phyloP scores from a whole-genome alignment of 495 filamentous ascomycete genomes.

The Penicillium diatomitis region DNA sequence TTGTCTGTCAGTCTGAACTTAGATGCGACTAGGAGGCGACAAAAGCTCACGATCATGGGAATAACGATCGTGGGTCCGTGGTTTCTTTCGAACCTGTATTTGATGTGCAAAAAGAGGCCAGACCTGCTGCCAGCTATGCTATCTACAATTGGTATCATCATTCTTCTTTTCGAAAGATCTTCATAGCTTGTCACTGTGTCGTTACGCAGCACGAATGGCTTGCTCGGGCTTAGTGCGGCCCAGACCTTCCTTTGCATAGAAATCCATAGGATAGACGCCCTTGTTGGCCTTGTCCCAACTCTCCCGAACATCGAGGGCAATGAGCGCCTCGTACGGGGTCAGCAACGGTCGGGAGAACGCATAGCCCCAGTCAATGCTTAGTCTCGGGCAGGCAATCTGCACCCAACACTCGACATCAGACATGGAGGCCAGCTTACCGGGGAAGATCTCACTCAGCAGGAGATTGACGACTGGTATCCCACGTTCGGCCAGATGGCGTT shows the following conservation, averaged over 20 bases:
- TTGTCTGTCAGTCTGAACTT: no score
- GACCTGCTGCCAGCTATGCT: conserved; percentile 10
- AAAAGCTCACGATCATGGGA: no score
- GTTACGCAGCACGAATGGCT: conserved; percentile 14
- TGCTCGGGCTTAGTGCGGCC: conserved; percentile 61
- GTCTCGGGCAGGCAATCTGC: conserved; percentile 86
- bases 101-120: neutral
- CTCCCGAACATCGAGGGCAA: conserved; percentile 68
- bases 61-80: no score
- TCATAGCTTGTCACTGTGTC: neutral
- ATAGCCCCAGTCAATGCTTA: conserved; percentile 99
- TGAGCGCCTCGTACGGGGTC: conserved; percentile 90
- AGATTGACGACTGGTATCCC: conserved; percentile 75
- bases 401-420: conserved; percentile 92
- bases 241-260: conserved; percentile 86
- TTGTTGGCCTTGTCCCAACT: conserved; percentile 61
- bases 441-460: conserved; percentile 88
- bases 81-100: no score
- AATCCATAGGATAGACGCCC: conserved; percentile 95
- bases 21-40: no score
- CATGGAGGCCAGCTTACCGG: conserved; percentile 89
- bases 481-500: conserved; percentile 55
- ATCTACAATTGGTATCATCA: conserved; percentile 13
- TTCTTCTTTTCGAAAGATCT: neutral
- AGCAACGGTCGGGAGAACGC: conserved; percentile 82